Conservation (phyloP, 2,329 filamentous ascomycete genomes). For the Exserohilum turcica region DNA sequence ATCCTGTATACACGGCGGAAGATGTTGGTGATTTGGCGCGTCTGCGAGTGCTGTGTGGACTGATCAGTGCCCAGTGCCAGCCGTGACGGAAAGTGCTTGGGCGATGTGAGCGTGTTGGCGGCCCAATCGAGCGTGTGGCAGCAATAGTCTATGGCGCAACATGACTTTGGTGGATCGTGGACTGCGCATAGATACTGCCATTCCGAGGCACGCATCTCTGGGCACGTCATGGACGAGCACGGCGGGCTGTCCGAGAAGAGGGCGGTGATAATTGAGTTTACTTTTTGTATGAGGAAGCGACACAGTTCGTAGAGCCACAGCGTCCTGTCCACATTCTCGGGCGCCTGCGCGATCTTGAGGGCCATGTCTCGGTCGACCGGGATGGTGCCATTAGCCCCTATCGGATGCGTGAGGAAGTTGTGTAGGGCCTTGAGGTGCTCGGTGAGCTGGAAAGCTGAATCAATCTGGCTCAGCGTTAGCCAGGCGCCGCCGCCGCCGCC, state of each 20-base stretch:
- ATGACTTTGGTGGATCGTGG: constrained; percentile 93
- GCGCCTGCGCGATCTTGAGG: constrained; percentile 75
- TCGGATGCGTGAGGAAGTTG: constrained; percentile 74
- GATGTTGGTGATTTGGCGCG: constrained; percentile 90
- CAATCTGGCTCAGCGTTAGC: constrained; percentile 66
- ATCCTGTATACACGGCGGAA: constrained; percentile 94
- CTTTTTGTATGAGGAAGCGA: constrained; percentile 92
- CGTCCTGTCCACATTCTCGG: constrained; percentile 79
- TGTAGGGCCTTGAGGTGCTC: constrained; percentile 95
- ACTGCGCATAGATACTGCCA: constrained; percentile 99
- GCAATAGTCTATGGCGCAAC: constrained; percentile 98
- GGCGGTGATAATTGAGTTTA: constrained; percentile 88
- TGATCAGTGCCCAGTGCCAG: constrained; percentile 62
- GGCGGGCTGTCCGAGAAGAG: constrained; percentile 90
- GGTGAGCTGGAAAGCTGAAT: constrained; percentile 95
- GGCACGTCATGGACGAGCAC: constrained; percentile 86
- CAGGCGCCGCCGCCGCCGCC: constrained; percentile 3
- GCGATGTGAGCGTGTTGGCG: constrained; percentile 88
- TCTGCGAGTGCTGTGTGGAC: constrained; percentile 56
- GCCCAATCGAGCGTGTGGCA: constrained; percentile 99
- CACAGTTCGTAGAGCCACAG: constrained; percentile 98
- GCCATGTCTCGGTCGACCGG: constrained; percentile 80
- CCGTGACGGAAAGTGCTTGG: constrained; percentile 92
- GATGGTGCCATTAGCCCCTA: constrained; percentile 60
- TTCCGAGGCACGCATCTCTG: constrained; percentile 97